Conservation (phyloP, 805 yeast species). For the Myxozyma mucilagina region DNA sequence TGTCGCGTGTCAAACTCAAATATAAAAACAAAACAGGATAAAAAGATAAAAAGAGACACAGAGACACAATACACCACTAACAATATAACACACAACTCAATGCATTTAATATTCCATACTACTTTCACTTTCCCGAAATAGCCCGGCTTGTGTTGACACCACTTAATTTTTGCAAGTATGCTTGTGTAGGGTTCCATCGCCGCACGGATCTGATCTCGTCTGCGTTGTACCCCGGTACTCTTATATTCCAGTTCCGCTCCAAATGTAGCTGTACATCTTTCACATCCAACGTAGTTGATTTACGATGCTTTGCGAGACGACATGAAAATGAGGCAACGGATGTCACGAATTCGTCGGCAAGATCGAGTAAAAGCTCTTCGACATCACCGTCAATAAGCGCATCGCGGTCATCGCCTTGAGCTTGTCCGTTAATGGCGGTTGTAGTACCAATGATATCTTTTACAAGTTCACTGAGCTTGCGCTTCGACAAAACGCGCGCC, state of each 20-base stretch:
- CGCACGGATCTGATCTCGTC: slow-evolving; percentile 74
- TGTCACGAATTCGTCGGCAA: slow-evolving; percentile 93
- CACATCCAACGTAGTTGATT: slow-evolving; percentile 80
- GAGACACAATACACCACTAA: not conserved
- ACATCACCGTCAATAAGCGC: slow-evolving; percentile 92
- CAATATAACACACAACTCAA: not conserved
- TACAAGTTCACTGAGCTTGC: slow-evolving; percentile 86
- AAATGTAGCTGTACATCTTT: slow-evolving; percentile 88
- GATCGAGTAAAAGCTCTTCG: slow-evolving; percentile 82
- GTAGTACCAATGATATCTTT: slow-evolving; percentile 55
- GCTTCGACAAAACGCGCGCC: slow-evolving; percentile 72
- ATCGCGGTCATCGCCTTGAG: slow-evolving; percentile 75
- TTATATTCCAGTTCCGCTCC: slow-evolving; percentile 90
- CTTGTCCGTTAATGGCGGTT: slow-evolving; percentile 45
- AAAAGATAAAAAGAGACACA: not conserved
- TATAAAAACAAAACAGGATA: no score
- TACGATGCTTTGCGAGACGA: slow-evolving; percentile 90
- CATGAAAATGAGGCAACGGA: slow-evolving; percentile 93
- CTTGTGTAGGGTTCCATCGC: slow-evolving; percentile 43
- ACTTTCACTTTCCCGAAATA: slow-evolving; percentile 22
- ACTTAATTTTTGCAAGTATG: slow-evolving; percentile 44
- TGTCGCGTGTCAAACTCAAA: no score
- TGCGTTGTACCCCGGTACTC: slow-evolving; percentile 88
- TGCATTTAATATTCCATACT: not conserved
- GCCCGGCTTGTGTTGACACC: slow-evolving; percentile 31